Percentiles rank a stretch among this genome's conserved stretches.
phyloP scores from a whole-genome alignment of 2,329 filamentous ascomycete species.

The Verticillium isaacii region DNA sequence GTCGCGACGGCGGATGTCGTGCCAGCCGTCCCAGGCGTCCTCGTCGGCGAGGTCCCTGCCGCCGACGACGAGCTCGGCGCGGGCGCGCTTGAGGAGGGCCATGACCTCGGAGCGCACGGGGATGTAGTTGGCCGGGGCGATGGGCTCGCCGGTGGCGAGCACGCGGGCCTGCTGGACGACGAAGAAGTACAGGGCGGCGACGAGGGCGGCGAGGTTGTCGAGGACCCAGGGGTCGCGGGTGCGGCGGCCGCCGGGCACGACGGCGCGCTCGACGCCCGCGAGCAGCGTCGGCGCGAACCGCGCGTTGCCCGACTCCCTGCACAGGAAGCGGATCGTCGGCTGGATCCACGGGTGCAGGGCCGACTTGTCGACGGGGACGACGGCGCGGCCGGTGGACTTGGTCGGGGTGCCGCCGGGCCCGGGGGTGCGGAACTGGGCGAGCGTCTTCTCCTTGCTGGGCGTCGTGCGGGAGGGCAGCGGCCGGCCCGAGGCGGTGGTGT shows the following conservation, averaged over 20 bases:
- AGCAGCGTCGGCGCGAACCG: constrained; percentile 67
- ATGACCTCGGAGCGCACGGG: constrained; percentile 34
- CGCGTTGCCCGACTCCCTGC: constrained; percentile 55
- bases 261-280: constrained; percentile 62
- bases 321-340: constrained; percentile 61
- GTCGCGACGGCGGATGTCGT: constrained; percentile 41
- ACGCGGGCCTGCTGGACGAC: constrained; percentile 46
- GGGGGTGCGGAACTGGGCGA: constrained; percentile 35
- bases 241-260: constrained; percentile 35
- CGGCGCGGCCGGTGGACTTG: constrained; percentile 32
- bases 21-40: constrained; percentile 50
- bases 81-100: constrained; percentile 29
- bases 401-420: constrained; percentile 31
- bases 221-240: constrained; percentile 45
- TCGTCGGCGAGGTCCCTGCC: constrained; percentile 36
- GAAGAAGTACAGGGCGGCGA: constrained; percentile 58
- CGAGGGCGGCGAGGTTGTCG: constrained; percentile 45
- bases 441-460: constrained; percentile 39
- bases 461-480: constrained; percentile 24
- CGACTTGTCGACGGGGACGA: constrained; percentile 22
- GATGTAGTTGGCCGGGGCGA: constrained; percentile 40
- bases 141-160: constrained; percentile 29
- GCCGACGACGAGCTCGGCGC: constrained; percentile 23
- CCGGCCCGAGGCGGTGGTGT: constrained; percentile 16
- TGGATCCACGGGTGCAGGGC: constrained; percentile 63